Evolutionary conservation across 2,329 filamentous ascomycete genomes (phyloP), one percentile per base, ranked within the genome.

Genomic region (Aureobasidium musti): DNA sequence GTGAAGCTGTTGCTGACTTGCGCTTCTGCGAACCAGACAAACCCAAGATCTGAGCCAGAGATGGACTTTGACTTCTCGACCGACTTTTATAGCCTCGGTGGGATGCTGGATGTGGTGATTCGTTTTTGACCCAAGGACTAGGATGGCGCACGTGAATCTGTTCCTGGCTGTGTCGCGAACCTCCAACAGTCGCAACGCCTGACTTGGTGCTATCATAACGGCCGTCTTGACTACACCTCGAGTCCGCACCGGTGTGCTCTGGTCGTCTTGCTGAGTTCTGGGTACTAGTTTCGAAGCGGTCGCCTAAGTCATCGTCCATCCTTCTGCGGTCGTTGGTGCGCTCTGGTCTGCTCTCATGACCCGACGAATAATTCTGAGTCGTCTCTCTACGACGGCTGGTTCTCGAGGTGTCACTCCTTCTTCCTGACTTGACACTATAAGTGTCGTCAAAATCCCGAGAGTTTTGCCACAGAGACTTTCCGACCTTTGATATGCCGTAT

Each of bases 401-500:
- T 17, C 39, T 60, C 1, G 75, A 76, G 61, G 73, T 69, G 53
- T 77, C 76, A 43, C 68, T 63, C 1, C 75, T 73, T 26, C 79
- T 80, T 21, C 85, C 84, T 65, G 84, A 83, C 66, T 83, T 84
- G 70, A 86, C 79, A 70, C 82, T 87, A 69, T 87, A 86, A 0
- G 83, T 85, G 71, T 87, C 86, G 69, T 87, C 83, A 68, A 86
- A 87, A 61, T 86, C 83, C 67, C 84, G 77, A 19, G 79, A 77
- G 35, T 78, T 79, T 53, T 78, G 80, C 70, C 82, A 84, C 14
- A 88, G 71, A 2, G 82, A 82, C 71, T 85, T 83, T 2, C 83
- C 83, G 56, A 83, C 78, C 66, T 81, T 81, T 2, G 79, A 82
- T 49, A 83, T 76, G 57, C 82, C 84, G 65, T 84, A 82, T 21